Base-by-base conservation (phyloP, 805 yeast genomes). In the Ogataea henricii region DNA sequence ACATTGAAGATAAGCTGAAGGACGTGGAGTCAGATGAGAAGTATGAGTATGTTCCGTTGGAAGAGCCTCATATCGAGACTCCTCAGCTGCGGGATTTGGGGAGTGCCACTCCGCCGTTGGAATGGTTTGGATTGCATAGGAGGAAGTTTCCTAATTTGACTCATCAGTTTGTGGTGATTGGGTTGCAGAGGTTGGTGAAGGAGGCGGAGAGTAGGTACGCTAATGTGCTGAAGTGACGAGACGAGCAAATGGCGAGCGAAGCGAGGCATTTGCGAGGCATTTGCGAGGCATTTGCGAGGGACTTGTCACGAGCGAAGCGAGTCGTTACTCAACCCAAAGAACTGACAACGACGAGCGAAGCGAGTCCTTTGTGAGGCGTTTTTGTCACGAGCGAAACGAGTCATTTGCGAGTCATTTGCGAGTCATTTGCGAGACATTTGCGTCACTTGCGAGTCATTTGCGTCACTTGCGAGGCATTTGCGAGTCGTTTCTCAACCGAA, bases 101-200 rank as follows among this genome's bases (percentile, higher is more conserved):
- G 21, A 91, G 86, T 67, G 98, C 97, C 1, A 94, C 99, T 0
- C 99, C 99, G 1, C 99, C 99, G 2, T 69, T 94, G 48, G 99
- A 94, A 64, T 94, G 99, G 99, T 87, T 94, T 70, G 99, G 99
- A 2, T 74, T 94, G 25, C 94, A 94, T 64, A 76, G 98, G 55
- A 79, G 85, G 58, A 81, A 83, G 55, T 82, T 94, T 55, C 99
- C 99, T 0, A 83, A 87, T 34, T 76, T 87, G 49, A 85, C 96
- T 0, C 97, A 94, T 62, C 92, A 89, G 64, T 71, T 80, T 51
- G 81, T 83, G 0, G 86, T 91, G 42, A 78, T 86, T 12, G 79
- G 84, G 1, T 70, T 94, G 43, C 96, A 89, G 58, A 78, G 81
- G 49, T 56, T 89, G 47, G 88, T 88, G 10, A 81, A 78, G 40